Evolutionary conservation across 768 basidiomycete species (phyloP).

Genomic region (Termitomyces sp.): DNA sequence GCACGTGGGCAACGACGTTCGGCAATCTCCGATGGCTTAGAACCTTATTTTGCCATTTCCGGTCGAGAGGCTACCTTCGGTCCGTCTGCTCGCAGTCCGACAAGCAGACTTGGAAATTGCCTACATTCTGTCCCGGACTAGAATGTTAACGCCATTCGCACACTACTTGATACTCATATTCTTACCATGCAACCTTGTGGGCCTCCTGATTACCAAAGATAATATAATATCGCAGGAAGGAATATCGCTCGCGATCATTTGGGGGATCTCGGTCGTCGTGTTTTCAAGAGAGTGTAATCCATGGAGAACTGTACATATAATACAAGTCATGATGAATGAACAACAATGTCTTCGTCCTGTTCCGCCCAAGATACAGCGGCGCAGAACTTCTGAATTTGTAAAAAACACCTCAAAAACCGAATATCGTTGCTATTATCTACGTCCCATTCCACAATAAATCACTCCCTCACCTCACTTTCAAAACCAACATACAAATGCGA

Average conservation of each 20-base stretch:
- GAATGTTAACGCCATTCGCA: not conserved
- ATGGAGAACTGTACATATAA: no score
- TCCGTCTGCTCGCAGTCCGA: not conserved
- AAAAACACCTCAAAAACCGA: not conserved
- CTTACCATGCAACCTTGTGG: no score
- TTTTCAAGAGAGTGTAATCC: not conserved
- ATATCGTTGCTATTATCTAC: not conserved
- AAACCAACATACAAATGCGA: not conserved
- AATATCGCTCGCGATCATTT: not conserved
- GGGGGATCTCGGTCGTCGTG: not conserved
- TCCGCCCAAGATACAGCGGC: not conserved
- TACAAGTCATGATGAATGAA: no score
- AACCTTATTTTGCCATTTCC: conserved; percentile 8
- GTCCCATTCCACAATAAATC: not conserved
- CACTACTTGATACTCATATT: not conserved
- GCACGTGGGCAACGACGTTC: conserved; percentile 11
- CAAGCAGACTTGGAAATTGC: not conserved
- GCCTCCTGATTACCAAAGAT: not conserved
- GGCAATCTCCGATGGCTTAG: conserved; percentile 16
- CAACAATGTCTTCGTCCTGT: no score
- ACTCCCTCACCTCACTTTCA: not conserved
- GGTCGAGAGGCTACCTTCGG: not conserved
- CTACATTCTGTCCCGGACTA: not conserved
- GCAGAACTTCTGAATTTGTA: not conserved
- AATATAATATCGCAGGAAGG: not conserved